Conservation (phyloP, 805 yeast species). For the Pichia exigua region DNA sequence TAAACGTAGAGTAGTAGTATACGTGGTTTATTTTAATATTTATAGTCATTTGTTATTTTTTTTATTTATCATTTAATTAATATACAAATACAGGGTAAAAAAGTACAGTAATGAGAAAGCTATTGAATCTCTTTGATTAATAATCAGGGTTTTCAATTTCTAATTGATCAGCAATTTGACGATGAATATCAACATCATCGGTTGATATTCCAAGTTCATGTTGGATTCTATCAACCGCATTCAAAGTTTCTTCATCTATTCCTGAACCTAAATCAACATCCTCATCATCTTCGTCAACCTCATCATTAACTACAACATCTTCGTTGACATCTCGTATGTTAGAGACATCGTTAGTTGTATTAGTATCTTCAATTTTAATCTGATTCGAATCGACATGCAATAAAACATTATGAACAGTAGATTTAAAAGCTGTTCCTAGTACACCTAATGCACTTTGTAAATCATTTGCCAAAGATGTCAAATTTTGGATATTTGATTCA, state of each 20-base stretch:
- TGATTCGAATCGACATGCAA: slow-evolving; percentile 10
- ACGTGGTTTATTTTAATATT: too few species aligned
- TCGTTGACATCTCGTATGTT: background rate
- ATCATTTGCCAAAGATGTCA: slow-evolving; percentile 1
- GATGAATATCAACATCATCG: slow-evolving; percentile 7
- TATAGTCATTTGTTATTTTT: background rate
- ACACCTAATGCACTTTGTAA: slow-evolving; percentile 17
- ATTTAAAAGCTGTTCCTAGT: slow-evolving; percentile 24
- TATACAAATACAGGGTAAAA: background rate
- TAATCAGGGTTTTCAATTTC: slow-evolving; percentile 5
- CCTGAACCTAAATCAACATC: slow-evolving; percentile 7
- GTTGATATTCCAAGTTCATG: slow-evolving; percentile 4
- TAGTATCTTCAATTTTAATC: background rate
- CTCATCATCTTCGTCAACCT: slow-evolving; percentile 4
- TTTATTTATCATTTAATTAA: background rate
- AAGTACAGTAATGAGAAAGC: background rate
- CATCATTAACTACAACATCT: background rate
- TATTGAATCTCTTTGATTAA: background rate
- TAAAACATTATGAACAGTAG: slow-evolving; percentile 20
- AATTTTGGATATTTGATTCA: background rate
- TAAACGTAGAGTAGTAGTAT: too few species aligned
- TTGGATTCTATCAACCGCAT: slow-evolving; percentile 7
- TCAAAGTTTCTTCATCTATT: slow-evolving; percentile 7
- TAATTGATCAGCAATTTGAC: slow-evolving; percentile 9
- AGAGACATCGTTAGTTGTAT: background rate